Evolutionary conservation across 139 green algal species (phyloP).

Genomic region (Nannochloris sp.): DNA sequence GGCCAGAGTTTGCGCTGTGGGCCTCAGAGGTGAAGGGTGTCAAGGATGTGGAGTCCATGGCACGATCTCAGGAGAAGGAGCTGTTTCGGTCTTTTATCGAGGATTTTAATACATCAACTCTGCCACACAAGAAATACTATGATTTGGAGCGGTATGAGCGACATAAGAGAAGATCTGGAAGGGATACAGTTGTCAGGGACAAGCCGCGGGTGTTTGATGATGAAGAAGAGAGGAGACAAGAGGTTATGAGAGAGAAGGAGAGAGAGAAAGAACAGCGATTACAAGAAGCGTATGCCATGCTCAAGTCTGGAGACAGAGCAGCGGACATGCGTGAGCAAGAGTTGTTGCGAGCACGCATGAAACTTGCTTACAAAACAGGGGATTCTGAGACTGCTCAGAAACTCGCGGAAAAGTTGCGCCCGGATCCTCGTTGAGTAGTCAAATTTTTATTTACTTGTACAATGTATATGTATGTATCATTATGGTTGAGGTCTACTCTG

Average conservation of each 20-base stretch:
- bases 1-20: constrained; percentile 75
- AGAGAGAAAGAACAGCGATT: constrained; percentile 42
- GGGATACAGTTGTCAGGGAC: neutral
- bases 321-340: constrained; percentile 34
- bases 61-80: constrained; percentile 64
- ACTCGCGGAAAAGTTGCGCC: constrained; percentile 7
- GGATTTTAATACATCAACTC: constrained; percentile 52
- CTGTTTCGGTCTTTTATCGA: constrained; percentile 50
- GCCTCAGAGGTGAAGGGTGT: constrained; percentile 57
- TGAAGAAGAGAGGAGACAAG: constrained; percentile 48
- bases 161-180: constrained; percentile 4
- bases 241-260: constrained; percentile 41
- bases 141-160: constrained; percentile 58
- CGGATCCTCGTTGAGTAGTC: neutral
- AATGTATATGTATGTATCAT: neutral
- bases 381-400: constrained; percentile 45
- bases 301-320: constrained; percentile 46
- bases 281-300: constrained; percentile 55
- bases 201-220: constrained; percentile 38
- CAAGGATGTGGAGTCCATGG: constrained; percentile 55
- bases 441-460: neutral
- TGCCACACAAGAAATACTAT: constrained; percentile 52
- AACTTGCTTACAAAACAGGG: constrained; percentile 73
- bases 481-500: constrained; percentile 86
- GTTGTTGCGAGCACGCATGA: constrained; percentile 70